Evolutionary conservation across 1,284 basidiomycete genomes (phyloP).

Genomic region (Ceratobasidium sp.): DNA sequence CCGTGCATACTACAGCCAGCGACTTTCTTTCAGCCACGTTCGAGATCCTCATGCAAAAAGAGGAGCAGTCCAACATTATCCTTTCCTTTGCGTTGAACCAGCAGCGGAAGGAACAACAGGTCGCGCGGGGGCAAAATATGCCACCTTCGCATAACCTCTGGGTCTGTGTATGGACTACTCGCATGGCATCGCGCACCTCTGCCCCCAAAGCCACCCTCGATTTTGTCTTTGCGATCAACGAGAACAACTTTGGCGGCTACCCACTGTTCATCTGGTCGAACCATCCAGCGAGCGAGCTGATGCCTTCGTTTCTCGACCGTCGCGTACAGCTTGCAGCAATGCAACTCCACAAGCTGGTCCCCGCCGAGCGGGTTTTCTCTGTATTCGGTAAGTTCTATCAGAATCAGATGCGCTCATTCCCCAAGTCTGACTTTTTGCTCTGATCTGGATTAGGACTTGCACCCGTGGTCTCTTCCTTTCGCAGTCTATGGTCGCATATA

Average conservation of each 20-base stretch:
- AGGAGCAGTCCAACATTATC: conserved; percentile 65
- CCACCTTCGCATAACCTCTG: conserved; percentile 58
- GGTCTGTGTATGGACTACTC: conserved; percentile 57
- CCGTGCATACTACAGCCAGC: conserved; percentile 59
- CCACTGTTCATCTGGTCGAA: conserved; percentile 67
- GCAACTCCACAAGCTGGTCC: conserved; percentile 56
- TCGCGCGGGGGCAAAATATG: background rate
- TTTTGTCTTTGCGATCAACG: conserved; percentile 68
- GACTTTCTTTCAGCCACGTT: conserved; percentile 55
- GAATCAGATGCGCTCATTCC: background rate
- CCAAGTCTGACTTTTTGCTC: background rate
- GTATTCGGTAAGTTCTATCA: conserved; percentile 61
- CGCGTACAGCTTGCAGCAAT: conserved; percentile 56
- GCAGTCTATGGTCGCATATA: conserved; percentile 60
- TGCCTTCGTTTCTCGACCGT: conserved; percentile 54
- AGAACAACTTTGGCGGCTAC: conserved; percentile 65
- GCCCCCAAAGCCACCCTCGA: conserved; percentile 55
- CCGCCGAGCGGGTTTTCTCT: conserved; percentile 68
- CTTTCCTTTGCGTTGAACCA: conserved; percentile 61
- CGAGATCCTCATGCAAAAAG: conserved; percentile 54
- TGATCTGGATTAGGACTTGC: conserved; percentile 53
- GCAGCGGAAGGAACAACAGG: conserved; percentile 48
- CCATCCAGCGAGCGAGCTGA: conserved; percentile 54
- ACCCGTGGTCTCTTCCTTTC: conserved; percentile 62
- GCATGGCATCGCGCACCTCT: conserved; percentile 11